phyloP scores from a whole-genome alignment of 1,284 basidiomycete species.

The Apiotrichum laibachii region DNA sequence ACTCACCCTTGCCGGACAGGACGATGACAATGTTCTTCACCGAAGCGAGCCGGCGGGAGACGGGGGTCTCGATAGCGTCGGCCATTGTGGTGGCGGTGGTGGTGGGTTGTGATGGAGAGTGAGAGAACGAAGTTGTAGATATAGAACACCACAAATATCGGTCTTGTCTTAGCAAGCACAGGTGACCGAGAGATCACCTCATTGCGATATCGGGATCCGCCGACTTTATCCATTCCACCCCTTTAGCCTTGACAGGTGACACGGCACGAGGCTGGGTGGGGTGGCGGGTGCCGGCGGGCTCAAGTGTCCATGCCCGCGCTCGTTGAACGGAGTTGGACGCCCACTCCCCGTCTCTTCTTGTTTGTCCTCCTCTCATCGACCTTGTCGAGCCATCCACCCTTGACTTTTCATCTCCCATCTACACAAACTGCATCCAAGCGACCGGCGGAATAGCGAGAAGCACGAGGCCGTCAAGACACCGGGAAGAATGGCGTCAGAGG shows the following conservation, averaged over 20 bases:
- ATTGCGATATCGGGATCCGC: too few relatives aligned
- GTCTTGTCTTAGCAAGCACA: too few relatives aligned
- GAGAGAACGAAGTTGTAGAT: not conserved
- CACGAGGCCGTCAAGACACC: too few relatives aligned
- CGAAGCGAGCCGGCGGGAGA: constrained; percentile 62
- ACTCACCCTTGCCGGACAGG: constrained; percentile 74
- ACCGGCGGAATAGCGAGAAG: too few relatives aligned
- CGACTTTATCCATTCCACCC: not conserved
- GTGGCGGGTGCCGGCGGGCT: not conserved
- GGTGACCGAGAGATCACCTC: too few relatives aligned
- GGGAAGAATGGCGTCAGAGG: not conserved
- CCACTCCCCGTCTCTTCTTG: not conserved
- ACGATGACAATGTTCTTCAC: constrained; percentile 90
- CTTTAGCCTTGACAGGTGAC: not conserved
- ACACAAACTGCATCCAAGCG: too few relatives aligned
- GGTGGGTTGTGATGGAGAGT: not conserved
- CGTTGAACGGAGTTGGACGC: not conserved
- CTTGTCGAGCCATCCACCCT: not conserved
- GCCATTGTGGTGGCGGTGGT: constrained; percentile 25
- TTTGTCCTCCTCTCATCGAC: not conserved
- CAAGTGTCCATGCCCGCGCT: not conserved
- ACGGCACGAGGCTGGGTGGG: too few relatives aligned
- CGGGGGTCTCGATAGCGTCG: constrained; percentile 54
- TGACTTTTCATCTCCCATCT: too few relatives aligned
- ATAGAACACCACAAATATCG: not conserved